phyloP scores from a whole-genome alignment of 139 green algal genomes.

The Limnomonas spitsbergensis region DNA sequence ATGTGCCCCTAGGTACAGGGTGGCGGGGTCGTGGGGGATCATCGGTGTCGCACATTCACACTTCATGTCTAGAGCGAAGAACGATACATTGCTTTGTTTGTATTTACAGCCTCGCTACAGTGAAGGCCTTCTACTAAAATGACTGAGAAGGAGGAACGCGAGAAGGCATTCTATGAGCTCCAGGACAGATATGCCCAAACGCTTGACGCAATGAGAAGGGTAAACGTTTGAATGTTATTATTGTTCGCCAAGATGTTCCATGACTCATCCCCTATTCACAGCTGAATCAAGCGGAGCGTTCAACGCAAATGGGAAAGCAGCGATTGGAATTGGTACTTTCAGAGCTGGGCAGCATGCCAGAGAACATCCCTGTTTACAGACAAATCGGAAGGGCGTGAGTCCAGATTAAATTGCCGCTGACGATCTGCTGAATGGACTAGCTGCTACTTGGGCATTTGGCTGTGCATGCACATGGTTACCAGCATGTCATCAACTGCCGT shows the following conservation, averaged over 20 bases:
- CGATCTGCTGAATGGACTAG: neutral
- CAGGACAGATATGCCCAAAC: neutral
- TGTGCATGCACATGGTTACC: too few species aligned
- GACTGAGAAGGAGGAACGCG: neutral
- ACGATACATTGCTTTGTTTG: too few species aligned
- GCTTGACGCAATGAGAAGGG: neutral
- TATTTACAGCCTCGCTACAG: too few species aligned
- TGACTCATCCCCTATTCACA: neutral
- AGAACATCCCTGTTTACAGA: constrained; percentile 29
- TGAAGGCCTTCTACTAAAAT: too few species aligned
- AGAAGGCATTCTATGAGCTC: neutral
- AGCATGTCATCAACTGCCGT: too few species aligned
- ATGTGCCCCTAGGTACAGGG: too few species aligned
- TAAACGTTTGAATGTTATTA: neutral
- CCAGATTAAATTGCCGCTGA: too few species aligned
- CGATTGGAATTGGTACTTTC: constrained; percentile 19
- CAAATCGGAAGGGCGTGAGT: constrained; percentile 40
- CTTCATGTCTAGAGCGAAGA: too few species aligned
- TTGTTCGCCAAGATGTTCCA: neutral
- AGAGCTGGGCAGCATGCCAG: constrained; percentile 31
- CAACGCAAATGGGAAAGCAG: constrained; percentile 6
- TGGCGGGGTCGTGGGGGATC: too few species aligned
- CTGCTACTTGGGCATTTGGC: too few species aligned
- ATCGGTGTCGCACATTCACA: too few species aligned
- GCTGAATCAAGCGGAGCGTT: neutral